Percentiles rank a stretch among this genome's conserved stretches.
These are phyloP conservation scores for Arthonia radiata DNA, from an alignment of 495 filamentous ascomycete genomes.

Conservation along the genomic window DNA sequence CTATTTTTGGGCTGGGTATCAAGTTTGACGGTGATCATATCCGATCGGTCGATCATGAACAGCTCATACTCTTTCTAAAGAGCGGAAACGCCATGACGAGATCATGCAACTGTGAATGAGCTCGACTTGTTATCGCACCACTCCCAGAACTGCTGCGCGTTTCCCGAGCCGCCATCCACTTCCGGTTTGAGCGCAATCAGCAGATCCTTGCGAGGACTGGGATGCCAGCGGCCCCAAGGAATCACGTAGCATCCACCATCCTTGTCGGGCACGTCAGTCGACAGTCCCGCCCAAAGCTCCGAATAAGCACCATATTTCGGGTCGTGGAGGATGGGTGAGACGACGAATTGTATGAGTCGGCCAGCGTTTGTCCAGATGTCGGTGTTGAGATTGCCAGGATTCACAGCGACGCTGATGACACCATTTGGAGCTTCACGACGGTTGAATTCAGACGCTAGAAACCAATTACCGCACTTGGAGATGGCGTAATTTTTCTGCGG, in stretches of 20 bases:
- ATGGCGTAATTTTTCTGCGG: slow-evolving; percentile 8
- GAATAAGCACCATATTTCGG: slow-evolving; percentile 20
- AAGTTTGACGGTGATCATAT: no score
- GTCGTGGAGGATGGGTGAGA: slow-evolving; percentile 1
- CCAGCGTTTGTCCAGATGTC: slow-evolving; percentile 1
- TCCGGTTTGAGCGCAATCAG: not conserved
- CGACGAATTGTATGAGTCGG: no score
- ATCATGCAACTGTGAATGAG: no score
- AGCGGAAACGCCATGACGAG: no score
- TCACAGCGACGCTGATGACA: slow-evolving; percentile 3
- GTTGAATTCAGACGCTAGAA: slow-evolving; percentile 4
- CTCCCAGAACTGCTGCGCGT: slow-evolving; percentile 10
- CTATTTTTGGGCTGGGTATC: no score
- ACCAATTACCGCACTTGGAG: slow-evolving; percentile 8
- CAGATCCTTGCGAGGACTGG: slow-evolving; percentile 2
- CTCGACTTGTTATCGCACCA: no score
- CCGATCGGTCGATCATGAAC: no score
- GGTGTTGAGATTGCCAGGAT: slow-evolving; percentile 4
- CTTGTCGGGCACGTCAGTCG: slow-evolving; percentile 14
- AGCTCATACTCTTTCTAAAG: no score
- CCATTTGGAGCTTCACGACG: not conserved
- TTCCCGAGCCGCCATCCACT: slow-evolving; percentile 6
- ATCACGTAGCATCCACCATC: slow-evolving; percentile 6
- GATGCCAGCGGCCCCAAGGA: slow-evolving; percentile 4
- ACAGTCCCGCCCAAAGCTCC: slow-evolving; percentile 20